A percentile compares a stretch with the other conserved stretches of the same genome.
Conservation (phyloP, 2,329 filamentous ascomycete species). For the Colletotrichum melonis region DNA sequence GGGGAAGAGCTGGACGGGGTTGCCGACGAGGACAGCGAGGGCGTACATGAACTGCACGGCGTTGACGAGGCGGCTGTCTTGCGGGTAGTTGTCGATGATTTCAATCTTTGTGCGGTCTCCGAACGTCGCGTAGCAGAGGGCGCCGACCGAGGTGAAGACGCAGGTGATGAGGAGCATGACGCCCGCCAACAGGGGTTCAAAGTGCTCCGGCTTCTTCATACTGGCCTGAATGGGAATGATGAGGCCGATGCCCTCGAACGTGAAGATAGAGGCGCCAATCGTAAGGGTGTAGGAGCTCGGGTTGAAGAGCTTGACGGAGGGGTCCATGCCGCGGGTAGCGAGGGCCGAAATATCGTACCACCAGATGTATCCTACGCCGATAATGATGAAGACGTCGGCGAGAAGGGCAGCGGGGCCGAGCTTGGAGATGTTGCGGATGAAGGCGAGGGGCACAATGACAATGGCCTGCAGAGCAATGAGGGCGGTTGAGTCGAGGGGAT, state of each 20-base stretch:
- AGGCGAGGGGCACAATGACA: conserved; percentile 72
- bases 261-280: conserved; percentile 84
- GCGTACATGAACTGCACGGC: conserved; percentile 81
- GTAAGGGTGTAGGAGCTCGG: conserved; percentile 76
- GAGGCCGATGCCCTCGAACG: conserved; percentile 96
- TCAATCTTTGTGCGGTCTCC: conserved; percentile 76
- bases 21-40: conserved; percentile 77
- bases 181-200: conserved; percentile 71
- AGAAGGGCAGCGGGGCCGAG: conserved; percentile 76
- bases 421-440: conserved; percentile 81
- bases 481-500: conserved; percentile 63
- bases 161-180: conserved; percentile 81
- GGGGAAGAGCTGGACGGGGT: conserved; percentile 81
- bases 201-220: conserved; percentile 80
- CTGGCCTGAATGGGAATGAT: conserved; percentile 99
- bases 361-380: conserved; percentile 80
- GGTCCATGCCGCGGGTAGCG: conserved; percentile 64
- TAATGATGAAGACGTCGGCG: conserved; percentile 77
- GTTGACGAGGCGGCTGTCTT: conserved; percentile 78
- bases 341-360: conserved; percentile 74
- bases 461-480: conserved; percentile 76
- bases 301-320: conserved; percentile 76
- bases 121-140: conserved; percentile 80
- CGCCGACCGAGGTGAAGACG: conserved; percentile 78
- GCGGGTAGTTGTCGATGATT: conserved; percentile 81